phyloP scores from a whole-genome alignment of 2,329 filamentous ascomycete species.

The Colletotrichum musicola region DNA sequence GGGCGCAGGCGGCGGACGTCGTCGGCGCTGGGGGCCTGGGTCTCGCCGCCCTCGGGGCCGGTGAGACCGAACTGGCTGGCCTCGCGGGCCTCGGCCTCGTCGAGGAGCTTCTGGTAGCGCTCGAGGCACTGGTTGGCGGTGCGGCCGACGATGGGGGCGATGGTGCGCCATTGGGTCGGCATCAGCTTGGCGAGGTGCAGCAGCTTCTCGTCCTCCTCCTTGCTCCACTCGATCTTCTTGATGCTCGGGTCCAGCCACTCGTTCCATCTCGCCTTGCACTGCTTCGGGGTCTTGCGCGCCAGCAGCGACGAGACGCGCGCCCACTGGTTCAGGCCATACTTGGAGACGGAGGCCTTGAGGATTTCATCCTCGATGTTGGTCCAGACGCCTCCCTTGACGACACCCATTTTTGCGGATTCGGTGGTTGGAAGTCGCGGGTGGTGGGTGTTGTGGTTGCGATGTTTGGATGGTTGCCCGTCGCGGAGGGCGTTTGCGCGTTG shows the following conservation, averaged over 20 bases:
- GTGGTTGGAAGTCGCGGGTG: neutral
- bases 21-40: constrained; percentile 88
- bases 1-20: constrained; percentile 90
- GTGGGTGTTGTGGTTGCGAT: neutral
- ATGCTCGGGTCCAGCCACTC: constrained; percentile 99
- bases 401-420: constrained; percentile 66
- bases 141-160: constrained; percentile 94
- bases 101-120: constrained; percentile 94
- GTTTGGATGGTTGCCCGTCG: constrained; percentile 25
- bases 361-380: constrained; percentile 92
- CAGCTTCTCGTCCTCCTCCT: constrained; percentile 98
- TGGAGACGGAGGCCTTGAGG: constrained; percentile 93
- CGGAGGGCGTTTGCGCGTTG: constrained; percentile 21
- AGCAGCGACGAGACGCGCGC: constrained; percentile 97
- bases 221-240: constrained; percentile 98
- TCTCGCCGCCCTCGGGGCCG: constrained; percentile 88
- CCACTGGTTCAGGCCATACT: constrained; percentile 98
- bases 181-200: constrained; percentile 97
- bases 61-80: constrained; percentile 85
- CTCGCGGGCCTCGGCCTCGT: constrained; percentile 94
- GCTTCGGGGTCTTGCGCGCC: constrained; percentile 96
- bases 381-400: constrained; percentile 82
- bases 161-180: constrained; percentile 99
- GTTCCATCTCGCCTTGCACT: constrained; percentile 98
- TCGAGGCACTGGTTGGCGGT: constrained; percentile 98